Percentiles rank a stretch among this genome's conserved stretches.
phyloP scores from a whole-genome alignment of 768 basidiomycete genomes.

The Cystofilobasidium ferigula region DNA sequence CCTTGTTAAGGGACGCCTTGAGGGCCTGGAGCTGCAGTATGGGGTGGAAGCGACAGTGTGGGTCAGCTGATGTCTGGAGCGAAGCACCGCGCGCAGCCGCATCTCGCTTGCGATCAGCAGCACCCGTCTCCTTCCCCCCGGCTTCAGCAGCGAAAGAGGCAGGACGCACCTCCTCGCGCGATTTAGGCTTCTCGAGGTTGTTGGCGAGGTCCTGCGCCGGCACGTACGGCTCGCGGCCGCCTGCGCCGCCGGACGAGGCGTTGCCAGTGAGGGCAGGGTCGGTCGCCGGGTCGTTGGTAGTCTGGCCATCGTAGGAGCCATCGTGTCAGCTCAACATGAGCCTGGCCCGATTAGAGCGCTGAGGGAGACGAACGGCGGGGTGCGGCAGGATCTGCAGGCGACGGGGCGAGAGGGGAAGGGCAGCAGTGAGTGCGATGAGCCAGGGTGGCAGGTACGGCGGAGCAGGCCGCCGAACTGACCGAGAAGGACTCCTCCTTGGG shows the following conservation, averaged over 20 bases:
- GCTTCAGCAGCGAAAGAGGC: no score
- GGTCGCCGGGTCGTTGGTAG: slow-evolving; percentile 23
- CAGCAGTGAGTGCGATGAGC: background rate
- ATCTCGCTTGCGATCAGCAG: background rate
- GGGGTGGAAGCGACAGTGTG: slow-evolving; percentile 1
- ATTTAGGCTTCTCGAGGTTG: slow-evolving; percentile 20
- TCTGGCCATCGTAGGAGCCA: background rate
- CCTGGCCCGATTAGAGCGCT: background rate
- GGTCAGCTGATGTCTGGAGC: background rate
- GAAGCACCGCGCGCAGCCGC: background rate
- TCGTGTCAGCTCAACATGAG: no score
- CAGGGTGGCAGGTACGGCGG: background rate
- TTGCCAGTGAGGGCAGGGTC: slow-evolving; percentile 17
- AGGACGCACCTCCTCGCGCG: slow-evolving; percentile 20
- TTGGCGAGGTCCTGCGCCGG: slow-evolving; percentile 14
- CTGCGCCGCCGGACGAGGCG: background rate
- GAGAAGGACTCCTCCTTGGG: slow-evolving; percentile 23
- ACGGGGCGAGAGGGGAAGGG: background rate
- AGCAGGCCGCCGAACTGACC: background rate
- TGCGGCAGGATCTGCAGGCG: slow-evolving; percentile 26
- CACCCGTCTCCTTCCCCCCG: background rate
- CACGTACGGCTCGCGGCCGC: slow-evolving; percentile 18
- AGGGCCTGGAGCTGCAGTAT: background rate
- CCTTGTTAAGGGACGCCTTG: slow-evolving; percentile 12
- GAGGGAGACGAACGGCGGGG: slow-evolving; percentile 14